phyloP scores from a whole-genome alignment of 169 alveolate genomes.

The Cryptosporidium meleagridis region DNA sequence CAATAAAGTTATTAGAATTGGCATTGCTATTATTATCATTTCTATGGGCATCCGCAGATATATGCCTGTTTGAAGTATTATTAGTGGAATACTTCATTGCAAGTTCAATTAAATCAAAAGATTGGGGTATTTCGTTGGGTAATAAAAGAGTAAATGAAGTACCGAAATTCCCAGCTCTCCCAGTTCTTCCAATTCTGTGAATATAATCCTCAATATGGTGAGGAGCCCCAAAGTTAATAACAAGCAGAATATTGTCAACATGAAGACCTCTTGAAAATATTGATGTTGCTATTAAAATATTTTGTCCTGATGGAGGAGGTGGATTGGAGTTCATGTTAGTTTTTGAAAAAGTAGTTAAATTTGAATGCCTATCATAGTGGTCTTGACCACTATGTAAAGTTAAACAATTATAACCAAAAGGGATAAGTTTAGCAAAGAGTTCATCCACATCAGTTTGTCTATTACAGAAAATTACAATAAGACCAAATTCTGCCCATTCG shows the following conservation, averaged over 20 bases:
- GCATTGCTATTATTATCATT: neutral
- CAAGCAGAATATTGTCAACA: constrained; percentile 93
- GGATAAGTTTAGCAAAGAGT: constrained; percentile 82
- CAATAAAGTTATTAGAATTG: neutral
- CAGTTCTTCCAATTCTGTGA: constrained; percentile 99
- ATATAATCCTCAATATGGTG: constrained; percentile 99
- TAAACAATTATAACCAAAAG: constrained; percentile 90
- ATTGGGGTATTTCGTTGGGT: constrained; percentile 85
- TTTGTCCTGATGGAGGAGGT: constrained; percentile 76
- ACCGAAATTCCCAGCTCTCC: constrained; percentile 98
- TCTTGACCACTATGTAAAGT: constrained; percentile 98
- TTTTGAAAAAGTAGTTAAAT: constrained; percentile 42
- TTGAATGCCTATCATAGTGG: constrained; percentile 95
- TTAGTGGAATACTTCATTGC: constrained; percentile 34
- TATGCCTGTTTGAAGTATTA: neutral
- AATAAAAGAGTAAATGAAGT: constrained; percentile 95
- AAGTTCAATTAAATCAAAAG: constrained; percentile 62
- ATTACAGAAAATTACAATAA: constrained; percentile 95
- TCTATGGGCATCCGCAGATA: neutral
- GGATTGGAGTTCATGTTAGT: constrained; percentile 35
- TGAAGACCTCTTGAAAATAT: constrained; percentile 99
- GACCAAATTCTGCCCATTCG: constrained; percentile 95
- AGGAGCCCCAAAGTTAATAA: constrained; percentile 96
- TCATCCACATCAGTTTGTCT: constrained; percentile 96
- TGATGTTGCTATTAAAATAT: constrained; percentile 97